phyloP scores from a whole-genome alignment of 805 yeast genomes.

The Kodamaea hsintzibuensis region DNA sequence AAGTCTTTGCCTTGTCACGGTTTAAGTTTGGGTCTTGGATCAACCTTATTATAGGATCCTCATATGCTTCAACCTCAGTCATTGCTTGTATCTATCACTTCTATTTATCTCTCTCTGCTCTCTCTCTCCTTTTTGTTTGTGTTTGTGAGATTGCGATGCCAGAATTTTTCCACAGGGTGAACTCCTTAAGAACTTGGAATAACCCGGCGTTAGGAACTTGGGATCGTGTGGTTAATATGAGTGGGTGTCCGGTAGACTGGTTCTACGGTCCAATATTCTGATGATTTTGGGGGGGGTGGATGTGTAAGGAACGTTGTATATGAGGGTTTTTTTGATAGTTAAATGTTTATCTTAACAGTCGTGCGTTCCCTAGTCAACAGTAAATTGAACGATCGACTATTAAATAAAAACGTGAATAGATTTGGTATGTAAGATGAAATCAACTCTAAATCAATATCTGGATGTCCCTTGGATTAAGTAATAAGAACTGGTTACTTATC shows the following conservation, averaged over 20 bases:
- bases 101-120: constrained; percentile 6
- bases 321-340: background rate
- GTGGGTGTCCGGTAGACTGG: background rate
- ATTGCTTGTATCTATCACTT: no score
- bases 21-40: constrained; percentile 52
- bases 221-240: background rate
- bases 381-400: background rate
- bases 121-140: background rate
- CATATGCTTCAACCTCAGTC: constrained; percentile 22
- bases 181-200: background rate
- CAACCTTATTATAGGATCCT: constrained; percentile 49
- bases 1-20: constrained; percentile 40
- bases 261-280: background rate
- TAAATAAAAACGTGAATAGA: background rate
- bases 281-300: background rate
- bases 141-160: constrained; percentile 2
- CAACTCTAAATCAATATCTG: background rate
- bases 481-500: background rate
- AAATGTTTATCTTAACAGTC: background rate
- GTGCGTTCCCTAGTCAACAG: background rate
- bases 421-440: background rate
- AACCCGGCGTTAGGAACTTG: background rate
- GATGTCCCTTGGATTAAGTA: background rate
- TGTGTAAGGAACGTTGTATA: background rate
- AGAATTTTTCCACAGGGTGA: background rate